These are phyloP conservation scores for Beverwykella pulmonaria DNA, from an alignment of 495 filamentous ascomycete species.

Conservation along the genomic window DNA sequence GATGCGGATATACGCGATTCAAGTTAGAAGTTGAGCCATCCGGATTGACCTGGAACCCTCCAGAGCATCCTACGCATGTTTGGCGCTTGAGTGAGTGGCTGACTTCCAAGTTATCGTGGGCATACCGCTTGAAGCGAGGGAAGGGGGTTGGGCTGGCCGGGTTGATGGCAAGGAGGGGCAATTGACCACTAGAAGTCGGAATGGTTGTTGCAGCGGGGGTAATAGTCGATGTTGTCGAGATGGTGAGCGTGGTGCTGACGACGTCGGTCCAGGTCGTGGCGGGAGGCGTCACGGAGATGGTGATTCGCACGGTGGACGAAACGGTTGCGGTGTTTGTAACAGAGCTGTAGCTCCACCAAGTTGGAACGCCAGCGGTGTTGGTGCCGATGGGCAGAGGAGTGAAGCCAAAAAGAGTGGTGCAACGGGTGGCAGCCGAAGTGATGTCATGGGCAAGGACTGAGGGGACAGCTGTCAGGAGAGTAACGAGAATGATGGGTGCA, in stretches of 20 bases:
- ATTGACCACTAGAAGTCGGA: not conserved
- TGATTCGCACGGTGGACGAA: not conserved
- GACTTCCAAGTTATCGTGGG: not conserved
- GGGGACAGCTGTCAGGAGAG: conserved; percentile 6
- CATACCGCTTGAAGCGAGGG: not conserved
- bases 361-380: not conserved
- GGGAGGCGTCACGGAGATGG: conserved; percentile 9
- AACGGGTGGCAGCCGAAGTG: not conserved
- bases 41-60: conserved; percentile 5
- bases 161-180: not conserved
- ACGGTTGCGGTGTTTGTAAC: not conserved
- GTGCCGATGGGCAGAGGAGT: not conserved
- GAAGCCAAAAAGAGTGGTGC: conserved; percentile 12
- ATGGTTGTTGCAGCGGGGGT: not conserved
- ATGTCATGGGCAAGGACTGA: conserved; percentile 2
- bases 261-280: conserved; percentile 11
- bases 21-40: conserved; percentile 8
- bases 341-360: conserved; percentile 7
- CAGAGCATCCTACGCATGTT: not conserved
- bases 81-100: conserved; percentile 10
- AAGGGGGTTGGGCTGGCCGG: not conserved
- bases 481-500: not conserved
- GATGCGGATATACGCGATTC: conserved; percentile 4
- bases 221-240: not conserved
- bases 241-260: not conserved